phyloP scores from a whole-genome alignment of 495 filamentous ascomycete species.

The Neurospora sp. region DNA sequence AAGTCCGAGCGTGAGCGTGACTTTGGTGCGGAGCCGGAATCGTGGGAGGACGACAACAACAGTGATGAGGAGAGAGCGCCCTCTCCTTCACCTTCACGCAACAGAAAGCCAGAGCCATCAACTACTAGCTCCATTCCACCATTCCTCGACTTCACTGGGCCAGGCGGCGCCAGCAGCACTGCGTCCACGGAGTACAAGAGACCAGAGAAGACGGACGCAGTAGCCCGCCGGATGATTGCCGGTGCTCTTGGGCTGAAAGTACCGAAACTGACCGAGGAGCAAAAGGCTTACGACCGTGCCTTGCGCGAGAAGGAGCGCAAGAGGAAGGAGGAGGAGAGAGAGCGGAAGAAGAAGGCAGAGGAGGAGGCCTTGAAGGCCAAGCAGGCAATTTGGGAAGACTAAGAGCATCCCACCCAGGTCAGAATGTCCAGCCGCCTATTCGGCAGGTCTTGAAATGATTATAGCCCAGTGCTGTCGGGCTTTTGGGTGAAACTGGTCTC shows the following conservation, averaged over 20 bases:
- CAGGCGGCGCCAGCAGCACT: slow-evolving; percentile 6
- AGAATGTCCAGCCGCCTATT: not conserved
- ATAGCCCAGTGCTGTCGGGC: too few relatives aligned
- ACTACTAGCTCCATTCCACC: not conserved
- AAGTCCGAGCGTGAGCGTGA: slow-evolving; percentile 3
- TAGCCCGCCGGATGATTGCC: slow-evolving; percentile 83
- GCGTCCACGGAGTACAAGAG: slow-evolving; percentile 25
- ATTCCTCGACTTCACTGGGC: slow-evolving; percentile 2
- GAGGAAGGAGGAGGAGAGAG: slow-evolving; percentile 61
- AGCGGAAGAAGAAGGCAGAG: slow-evolving; percentile 49
- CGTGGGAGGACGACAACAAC: not conserved
- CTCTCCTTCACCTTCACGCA: not conserved
- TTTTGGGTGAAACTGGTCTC: not conserved
- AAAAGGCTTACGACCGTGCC: slow-evolving; percentile 75
- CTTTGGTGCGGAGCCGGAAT: not conserved
- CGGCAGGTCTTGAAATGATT: not conserved
- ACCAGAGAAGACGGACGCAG: slow-evolving; percentile 88
- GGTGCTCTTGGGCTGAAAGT: slow-evolving; percentile 75
- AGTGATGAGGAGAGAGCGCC: not conserved
- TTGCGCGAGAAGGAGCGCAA: slow-evolving; percentile 79
- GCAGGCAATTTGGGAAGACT: slow-evolving; percentile 77
- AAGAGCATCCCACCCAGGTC: slow-evolving; percentile 7
- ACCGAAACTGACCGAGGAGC: slow-evolving; percentile 76
- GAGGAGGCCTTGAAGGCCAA: slow-evolving; percentile 63
- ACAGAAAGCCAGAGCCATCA: not conserved